Evolutionary conservation across 2,329 filamentous ascomycete genomes (phyloP), one percentile per base, ranked within the genome.

Genomic region (Ploettnerulaceae sp.): DNA sequence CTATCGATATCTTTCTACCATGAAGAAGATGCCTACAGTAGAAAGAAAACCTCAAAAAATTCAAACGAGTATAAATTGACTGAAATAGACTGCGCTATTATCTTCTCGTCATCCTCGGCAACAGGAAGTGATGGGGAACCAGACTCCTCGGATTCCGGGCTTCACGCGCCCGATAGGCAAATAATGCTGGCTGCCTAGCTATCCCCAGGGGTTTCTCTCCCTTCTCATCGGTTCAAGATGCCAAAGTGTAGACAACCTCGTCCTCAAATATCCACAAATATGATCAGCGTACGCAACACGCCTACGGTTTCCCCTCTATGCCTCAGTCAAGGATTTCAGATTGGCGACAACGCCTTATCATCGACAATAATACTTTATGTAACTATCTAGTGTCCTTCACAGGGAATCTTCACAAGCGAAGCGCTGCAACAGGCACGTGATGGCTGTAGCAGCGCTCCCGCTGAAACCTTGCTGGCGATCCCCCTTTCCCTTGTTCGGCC

Each of bases 361-460:
- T 8, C 25, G 25, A 22, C 36, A 31, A 29, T n/a, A n/a, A n/a
- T n/a, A n/a, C n/a, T n/a, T n/a, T n/a, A n/a, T n/a, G n/a, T n/a
- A n/a, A n/a, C n/a, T n/a, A n/a, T n/a, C n/a, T n/a, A n/a, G n/a
- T n/a, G n/a, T 12, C 25, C 31, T 15, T 40, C 3, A 40, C 37
- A 40, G 37, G n/a, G n/a, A n/a, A 40, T 31, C 37, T 40, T 29
- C 37, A 29, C 25, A 29, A 20, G 31, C 14, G 33, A 31, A 40
- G 31, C 37, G 15, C n/a, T 18, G 14, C 9, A 15, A 7, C 36
- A 8, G 26, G 24, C 36, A 39, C 36, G 20, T 7, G 33, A 21
- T 12, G n/a, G 11, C 18, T 36, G 33, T 22, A 37, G 21, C 3
- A 37, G 11, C 21, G 14, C 5, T 12, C 9, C 25, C 37, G 42